Evolutionary conservation across 1,284 basidiomycete species (phyloP).

Genomic region (Exobasidium cylindrosporum): DNA sequence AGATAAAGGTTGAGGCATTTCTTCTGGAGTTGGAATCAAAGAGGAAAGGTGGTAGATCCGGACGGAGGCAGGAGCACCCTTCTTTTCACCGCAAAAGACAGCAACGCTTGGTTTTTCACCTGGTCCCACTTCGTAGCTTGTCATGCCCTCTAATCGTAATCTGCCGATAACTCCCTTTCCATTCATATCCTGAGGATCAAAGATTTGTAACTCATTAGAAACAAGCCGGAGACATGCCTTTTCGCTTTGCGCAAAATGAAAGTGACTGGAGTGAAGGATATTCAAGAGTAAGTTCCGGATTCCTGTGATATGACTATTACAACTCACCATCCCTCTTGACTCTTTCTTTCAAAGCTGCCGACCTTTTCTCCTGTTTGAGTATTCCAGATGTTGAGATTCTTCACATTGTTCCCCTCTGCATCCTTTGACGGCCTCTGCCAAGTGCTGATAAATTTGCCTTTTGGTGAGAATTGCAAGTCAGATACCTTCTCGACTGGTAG

Average conservation of each 20-base stretch:
- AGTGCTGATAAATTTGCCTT: conserved; percentile 84
- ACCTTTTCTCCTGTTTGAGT: conserved; percentile 76
- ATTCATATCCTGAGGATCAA: conserved; percentile 70
- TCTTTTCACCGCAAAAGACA: conserved; percentile 89
- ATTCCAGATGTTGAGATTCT: conserved; percentile 78
- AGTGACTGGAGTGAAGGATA: conserved; percentile 32
- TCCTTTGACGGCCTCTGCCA: conserved; percentile 78
- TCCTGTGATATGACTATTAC: neutral
- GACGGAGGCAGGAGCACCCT: conserved; percentile 88
- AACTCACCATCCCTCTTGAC: conserved; percentile 69
- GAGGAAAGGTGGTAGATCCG: conserved; percentile 75
- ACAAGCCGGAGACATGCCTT: conserved; percentile 81
- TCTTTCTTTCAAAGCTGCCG: conserved; percentile 77
- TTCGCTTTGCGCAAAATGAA: conserved; percentile 89
- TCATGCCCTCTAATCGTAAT: conserved; percentile 75
- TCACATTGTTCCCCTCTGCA: conserved; percentile 67
- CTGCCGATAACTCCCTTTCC: conserved; percentile 74
- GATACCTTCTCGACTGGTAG: conserved; percentile 66
- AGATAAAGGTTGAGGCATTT: conserved; percentile 60
- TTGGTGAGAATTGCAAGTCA: conserved; percentile 85
- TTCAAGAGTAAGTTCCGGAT: neutral
- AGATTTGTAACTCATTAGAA: conserved; percentile 82
- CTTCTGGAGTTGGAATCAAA: conserved; percentile 65
- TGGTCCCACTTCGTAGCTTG: conserved; percentile 72
- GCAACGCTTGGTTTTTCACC: conserved; percentile 80